These are phyloP conservation scores for Lathyrus tuberosus DNA, from an alignment of 306 rosid species.

Conservation along the genomic window DNA sequence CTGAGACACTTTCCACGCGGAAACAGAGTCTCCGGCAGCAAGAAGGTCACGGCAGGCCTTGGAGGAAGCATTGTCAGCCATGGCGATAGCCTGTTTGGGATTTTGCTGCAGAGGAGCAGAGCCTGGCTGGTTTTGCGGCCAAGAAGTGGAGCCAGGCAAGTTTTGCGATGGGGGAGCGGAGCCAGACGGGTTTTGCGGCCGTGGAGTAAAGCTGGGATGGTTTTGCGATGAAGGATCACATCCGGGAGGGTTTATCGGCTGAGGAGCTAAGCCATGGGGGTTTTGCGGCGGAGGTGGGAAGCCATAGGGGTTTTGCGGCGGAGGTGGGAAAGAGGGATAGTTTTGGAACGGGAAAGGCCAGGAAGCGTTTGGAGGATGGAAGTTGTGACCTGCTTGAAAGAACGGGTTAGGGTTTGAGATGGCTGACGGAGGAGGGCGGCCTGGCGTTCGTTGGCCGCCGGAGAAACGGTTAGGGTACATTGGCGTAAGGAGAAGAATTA, in stretches of 20 bases:
- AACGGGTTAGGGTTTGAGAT: slow-evolving; percentile 31
- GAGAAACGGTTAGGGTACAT: slow-evolving; percentile 47
- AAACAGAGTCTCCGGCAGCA: slow-evolving; percentile 55
- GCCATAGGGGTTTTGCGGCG: slow-evolving; percentile 1
- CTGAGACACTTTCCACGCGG: slow-evolving; percentile 77
- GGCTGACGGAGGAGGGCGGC: slow-evolving; percentile 25
- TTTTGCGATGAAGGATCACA: not conserved
- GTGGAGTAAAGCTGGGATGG: not conserved
- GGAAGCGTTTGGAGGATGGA: slow-evolving; percentile 40
- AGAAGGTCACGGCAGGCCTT: slow-evolving; percentile 54
- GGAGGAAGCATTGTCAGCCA: slow-evolving; percentile 48
- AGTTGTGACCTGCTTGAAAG: slow-evolving; percentile 33
- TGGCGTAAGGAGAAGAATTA: not conserved
- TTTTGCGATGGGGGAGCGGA: not conserved
- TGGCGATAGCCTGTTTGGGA: slow-evolving; percentile 35
- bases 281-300: not conserved
- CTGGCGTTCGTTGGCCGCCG: slow-evolving; percentile 40
- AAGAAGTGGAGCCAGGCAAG: not conserved
- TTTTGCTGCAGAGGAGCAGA: slow-evolving; percentile 2
- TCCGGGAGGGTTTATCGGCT: not conserved
- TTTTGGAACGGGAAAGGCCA: slow-evolving; percentile 31
- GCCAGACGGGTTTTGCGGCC: not conserved
- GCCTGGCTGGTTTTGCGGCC: not conserved
- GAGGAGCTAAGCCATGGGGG: not conserved
- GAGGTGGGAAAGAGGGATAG: not conserved